These are phyloP conservation scores for Tetrapisispora taiwanensis DNA, from an alignment of 805 yeast species.

Conservation along the genomic window DNA sequence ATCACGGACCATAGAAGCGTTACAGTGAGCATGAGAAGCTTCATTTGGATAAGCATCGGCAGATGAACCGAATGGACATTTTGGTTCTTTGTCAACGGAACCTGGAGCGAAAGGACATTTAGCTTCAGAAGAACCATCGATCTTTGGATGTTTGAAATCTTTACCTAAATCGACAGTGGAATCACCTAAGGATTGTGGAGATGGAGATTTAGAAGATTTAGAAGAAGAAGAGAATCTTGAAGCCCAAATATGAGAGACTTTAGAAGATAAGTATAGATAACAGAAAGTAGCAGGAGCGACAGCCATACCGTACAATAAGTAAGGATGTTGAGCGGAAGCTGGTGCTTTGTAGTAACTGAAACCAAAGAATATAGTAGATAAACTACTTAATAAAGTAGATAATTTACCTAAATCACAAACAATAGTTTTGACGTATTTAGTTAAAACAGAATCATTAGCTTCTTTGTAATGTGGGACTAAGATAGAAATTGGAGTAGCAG, in stretches of 20 bases:
- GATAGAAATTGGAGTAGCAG: conserved; percentile 14
- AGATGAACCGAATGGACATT: conserved; percentile 12
- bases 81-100: conserved; percentile 4
- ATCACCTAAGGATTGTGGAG: conserved; percentile 9
- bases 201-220: not conserved
- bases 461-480: conserved; percentile 15
- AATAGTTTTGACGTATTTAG: conserved; percentile 6
- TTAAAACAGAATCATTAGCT: conserved; percentile 3
- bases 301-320: conserved; percentile 49
- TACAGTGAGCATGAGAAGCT: conserved; percentile 2
- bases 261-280: conserved; percentile 9
- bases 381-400: conserved; percentile 32
- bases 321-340: conserved; percentile 54
- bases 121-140: not conserved
- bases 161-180: conserved; percentile 24
- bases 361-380: conserved; percentile 42
- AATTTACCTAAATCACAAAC: conserved; percentile 10
- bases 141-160: conserved; percentile 5
- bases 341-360: conserved; percentile 52
- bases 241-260: not conserved
- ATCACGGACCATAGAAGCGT: conserved; percentile 9
- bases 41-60: conserved; percentile 1
- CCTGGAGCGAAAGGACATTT: conserved; percentile 4
- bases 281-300: conserved; percentile 15
- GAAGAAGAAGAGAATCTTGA: not conserved